Percentiles rank a stretch among this genome's conserved stretches.
Evolutionary conservation across 495 filamentous ascomycete genomes (phyloP).

Genomic region (Penicillium malachiteum): DNA sequence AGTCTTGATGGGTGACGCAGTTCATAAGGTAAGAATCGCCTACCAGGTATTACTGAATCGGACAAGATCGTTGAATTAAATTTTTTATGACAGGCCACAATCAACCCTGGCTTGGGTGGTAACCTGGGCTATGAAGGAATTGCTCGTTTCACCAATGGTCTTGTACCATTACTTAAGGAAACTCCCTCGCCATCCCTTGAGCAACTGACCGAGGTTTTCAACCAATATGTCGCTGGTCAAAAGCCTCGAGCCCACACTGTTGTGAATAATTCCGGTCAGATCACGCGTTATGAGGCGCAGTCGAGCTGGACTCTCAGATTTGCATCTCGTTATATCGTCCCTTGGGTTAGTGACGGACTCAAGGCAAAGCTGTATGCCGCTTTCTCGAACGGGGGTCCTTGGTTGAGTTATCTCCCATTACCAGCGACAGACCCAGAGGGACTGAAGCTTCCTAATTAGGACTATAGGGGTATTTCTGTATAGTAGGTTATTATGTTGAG

Average conservation of each 20-base stretch:
- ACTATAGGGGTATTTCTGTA: no score
- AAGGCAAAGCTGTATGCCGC: slow-evolving; percentile 14
- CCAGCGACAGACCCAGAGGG: not conserved
- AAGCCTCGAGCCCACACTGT: slow-evolving; percentile 12
- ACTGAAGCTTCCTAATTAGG: no score
- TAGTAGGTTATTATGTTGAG: no score
- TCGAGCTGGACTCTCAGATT: slow-evolving; percentile 17
- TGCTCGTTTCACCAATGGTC: slow-evolving; percentile 13
- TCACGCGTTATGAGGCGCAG: slow-evolving; percentile 18
- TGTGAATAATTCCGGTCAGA: slow-evolving; percentile 12
- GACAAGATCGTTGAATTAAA: not conserved
- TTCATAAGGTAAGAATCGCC: slow-evolving; percentile 16
- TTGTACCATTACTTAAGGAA: slow-evolving; percentile 11
- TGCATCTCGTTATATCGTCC: slow-evolving; percentile 8
- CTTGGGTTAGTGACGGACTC: slow-evolving; percentile 10
- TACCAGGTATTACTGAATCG: not conserved
- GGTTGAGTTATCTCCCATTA: slow-evolving; percentile 16
- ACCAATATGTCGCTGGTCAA: slow-evolving; percentile 7
- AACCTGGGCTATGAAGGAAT: slow-evolving; percentile 19
- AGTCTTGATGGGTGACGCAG: slow-evolving; percentile 20
- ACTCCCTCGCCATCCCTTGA: slow-evolving; percentile 6
- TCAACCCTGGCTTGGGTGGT: slow-evolving; percentile 18
- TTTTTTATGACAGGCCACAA: slow-evolving; percentile 1
- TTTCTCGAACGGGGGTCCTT: slow-evolving; percentile 14
- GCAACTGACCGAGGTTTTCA: slow-evolving; percentile 11